Conservation (phyloP, 2,329 filamentous ascomycete species). For the Leptosphaerulina australis region DNA sequence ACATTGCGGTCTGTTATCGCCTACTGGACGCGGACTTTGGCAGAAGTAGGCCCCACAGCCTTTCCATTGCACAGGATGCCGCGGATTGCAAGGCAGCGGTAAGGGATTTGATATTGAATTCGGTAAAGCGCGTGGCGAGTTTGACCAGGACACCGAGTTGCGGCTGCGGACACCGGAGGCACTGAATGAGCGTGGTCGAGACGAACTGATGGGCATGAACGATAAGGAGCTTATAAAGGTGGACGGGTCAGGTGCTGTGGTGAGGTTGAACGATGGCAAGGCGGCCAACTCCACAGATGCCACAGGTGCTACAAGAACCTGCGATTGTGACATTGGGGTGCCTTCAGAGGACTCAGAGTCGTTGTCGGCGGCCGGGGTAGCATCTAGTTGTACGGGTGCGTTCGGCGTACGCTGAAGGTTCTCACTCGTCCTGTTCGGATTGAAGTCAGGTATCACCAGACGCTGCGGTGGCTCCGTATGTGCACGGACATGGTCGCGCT, state of each 20-base stretch:
- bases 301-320: constrained; percentile 39
- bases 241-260: constrained; percentile 35
- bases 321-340: constrained; percentile 44
- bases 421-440: constrained; percentile 35
- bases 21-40: constrained; percentile 46
- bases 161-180: constrained; percentile 46
- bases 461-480: constrained; percentile 43
- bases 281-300: constrained; percentile 40
- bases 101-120: constrained; percentile 43
- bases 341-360: constrained; percentile 36
- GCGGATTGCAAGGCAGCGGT: constrained; percentile 48
- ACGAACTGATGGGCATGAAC: constrained; percentile 42
- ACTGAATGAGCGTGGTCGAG: constrained; percentile 48
- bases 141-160: constrained; percentile 37
- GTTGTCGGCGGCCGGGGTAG: constrained; percentile 32
- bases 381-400: constrained; percentile 29
- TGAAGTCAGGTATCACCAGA: constrained; percentile 47
- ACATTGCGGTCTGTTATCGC: constrained; percentile 48
- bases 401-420: constrained; percentile 36
- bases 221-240: constrained; percentile 30
- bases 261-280: constrained; percentile 34
- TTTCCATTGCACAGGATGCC: constrained; percentile 53
- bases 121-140: constrained; percentile 29
- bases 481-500: constrained; percentile 51
- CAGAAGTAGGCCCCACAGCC: constrained; percentile 53